These are phyloP conservation scores for Backusella sp. DNA, from an alignment of 192 early-diverging fungal genomes.

Conservation along the genomic window DNA sequence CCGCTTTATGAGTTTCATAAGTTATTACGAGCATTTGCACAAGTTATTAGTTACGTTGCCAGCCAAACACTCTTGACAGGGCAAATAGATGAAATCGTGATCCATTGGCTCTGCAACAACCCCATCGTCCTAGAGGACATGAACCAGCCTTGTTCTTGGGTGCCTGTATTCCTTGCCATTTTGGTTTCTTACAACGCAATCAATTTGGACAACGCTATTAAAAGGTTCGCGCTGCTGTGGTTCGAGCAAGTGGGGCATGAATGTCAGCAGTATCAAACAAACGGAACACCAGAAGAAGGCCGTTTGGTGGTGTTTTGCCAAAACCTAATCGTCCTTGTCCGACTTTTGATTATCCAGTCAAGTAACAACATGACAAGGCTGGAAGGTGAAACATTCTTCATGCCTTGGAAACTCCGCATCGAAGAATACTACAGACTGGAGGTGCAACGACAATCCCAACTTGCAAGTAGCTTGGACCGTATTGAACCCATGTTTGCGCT, in stretches of 20 bases:
- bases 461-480: constrained; percentile 25
- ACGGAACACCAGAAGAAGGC: constrained; percentile 18
- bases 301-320: constrained; percentile 25
- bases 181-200: constrained; percentile 24
- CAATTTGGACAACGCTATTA: constrained; percentile 23
- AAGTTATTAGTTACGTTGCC: constrained; percentile 19
- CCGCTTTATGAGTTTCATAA: constrained; percentile 8
- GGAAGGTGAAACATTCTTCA: not conserved
- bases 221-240: constrained; percentile 21
- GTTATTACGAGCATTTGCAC: constrained; percentile 22
- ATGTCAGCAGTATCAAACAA: constrained; percentile 1
- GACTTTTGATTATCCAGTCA: constrained; percentile 37
- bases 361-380: not conserved
- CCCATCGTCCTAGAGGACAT: constrained; percentile 15
- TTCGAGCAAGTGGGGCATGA: constrained; percentile 25
- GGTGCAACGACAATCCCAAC: constrained; percentile 15
- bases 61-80: constrained; percentile 23
- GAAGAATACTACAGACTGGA: constrained; percentile 28
- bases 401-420: constrained; percentile 22
- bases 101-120: constrained; percentile 19
- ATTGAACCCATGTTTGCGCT: constrained; percentile 31
- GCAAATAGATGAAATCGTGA: constrained; percentile 26
- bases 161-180: constrained; percentile 28
- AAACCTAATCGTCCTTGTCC: constrained; percentile 35
- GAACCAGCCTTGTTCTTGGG: constrained; percentile 29